Conservation (phyloP, 2,329 filamentous ascomycete species). For the Hymenoscyphus occultus region DNA sequence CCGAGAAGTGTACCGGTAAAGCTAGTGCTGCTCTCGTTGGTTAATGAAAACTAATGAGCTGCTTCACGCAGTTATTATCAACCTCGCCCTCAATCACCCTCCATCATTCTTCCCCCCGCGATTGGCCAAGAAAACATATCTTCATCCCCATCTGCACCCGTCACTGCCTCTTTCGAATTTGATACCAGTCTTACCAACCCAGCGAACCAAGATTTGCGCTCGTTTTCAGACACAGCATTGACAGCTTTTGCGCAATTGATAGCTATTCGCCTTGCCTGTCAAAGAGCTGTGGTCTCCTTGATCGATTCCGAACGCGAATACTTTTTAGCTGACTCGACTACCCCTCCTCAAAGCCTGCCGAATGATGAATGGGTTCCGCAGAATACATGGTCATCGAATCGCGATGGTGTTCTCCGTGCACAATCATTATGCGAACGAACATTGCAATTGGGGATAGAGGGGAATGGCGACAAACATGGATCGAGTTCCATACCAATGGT, state of each 20-base stretch:
- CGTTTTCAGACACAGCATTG: slow-evolving; percentile 43
- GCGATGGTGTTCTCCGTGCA: slow-evolving; percentile 22
- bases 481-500: slow-evolving; percentile 21
- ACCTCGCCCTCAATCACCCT: slow-evolving; percentile 12
- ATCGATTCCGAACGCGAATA: slow-evolving; percentile 30
- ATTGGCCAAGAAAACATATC: background rate
- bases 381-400: slow-evolving; percentile 26
- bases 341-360: slow-evolving; percentile 37
- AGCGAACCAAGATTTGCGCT: background rate
- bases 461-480: slow-evolving; percentile 12
- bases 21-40: background rate
- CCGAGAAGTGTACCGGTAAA: slow-evolving; percentile 21
- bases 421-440: slow-evolving; percentile 32
- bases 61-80: slow-evolving; percentile 25
- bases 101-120: slow-evolving; percentile 7
- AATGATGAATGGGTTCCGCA: slow-evolving; percentile 22
- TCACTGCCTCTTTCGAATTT: background rate
- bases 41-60: background rate
- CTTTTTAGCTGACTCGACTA: slow-evolving; percentile 43
- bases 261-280: slow-evolving; percentile 45
- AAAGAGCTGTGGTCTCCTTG: slow-evolving; percentile 45
- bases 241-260: slow-evolving; percentile 47
- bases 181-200: background rate
- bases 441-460: slow-evolving; percentile 18
- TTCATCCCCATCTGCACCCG: background rate